Base-by-base conservation (phyloP, 176 grass and related monocot species). In the Ensete ventricosum region DNA sequence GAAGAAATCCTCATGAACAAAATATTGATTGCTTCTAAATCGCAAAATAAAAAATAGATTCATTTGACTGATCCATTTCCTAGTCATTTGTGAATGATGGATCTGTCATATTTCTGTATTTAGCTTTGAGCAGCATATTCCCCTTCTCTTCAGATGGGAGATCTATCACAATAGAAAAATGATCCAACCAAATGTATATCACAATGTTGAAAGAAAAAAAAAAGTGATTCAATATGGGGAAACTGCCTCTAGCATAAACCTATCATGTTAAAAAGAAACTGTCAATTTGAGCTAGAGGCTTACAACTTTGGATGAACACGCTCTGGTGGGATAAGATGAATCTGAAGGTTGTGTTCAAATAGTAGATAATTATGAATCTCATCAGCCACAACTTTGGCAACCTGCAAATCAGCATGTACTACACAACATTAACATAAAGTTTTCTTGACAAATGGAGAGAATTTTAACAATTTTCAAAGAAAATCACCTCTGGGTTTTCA, bases 291-390 rank as follows among this genome's bases (percentile, higher is more conserved):
- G 71, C 54, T 29, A 26, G 49, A 77, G 5, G 62, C 84, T 80
- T 91, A 98, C 95, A 98, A 21, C 81, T 91, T 91, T 53, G 84
- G 76, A 81, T 93, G 95, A 75, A 98, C 84, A 79, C 83, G 86
- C 76, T 93, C 88, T 0, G 64, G 86, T 1, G 84, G 84, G 55
- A 98, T 75, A 57, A 85, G 82, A 53, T 73, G n/a, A 84, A 91
- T 75, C 75, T 85, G 83, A 83, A 98, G 85, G 17, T 79, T 91
- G 59, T 89, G 90, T 80, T 98, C 95, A 79, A 93, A 98, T 49
- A 91, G 22, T 50, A 98, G 81, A 79, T 98, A 98, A 79, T 94
- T 94, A 74, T 98, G 85, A 69, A 94, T 94, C 82, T 93, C 90
- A 85, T 89, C 82, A 9, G 95, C 86, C 20, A 93, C 95, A 76